phyloP scores from a whole-genome alignment of 2,329 filamentous ascomycete species.

The Epicoccum sorghinum region DNA sequence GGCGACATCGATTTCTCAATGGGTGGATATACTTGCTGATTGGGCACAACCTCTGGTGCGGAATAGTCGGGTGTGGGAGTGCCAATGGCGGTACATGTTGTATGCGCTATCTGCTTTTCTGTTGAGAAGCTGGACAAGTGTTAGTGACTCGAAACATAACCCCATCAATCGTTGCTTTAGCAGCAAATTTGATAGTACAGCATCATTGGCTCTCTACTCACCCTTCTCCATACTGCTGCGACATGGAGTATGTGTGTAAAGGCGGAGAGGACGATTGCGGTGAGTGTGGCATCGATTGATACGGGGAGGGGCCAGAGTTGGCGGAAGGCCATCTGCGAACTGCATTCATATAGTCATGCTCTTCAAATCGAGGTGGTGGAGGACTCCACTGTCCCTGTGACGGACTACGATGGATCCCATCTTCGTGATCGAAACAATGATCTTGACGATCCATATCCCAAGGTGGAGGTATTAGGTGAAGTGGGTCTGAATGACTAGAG shows the following conservation, averaged over 20 bases:
- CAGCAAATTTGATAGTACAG: neutral
- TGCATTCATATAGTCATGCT: constrained; percentile 25
- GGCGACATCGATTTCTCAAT: constrained; percentile 21
- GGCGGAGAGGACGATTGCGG: constrained; percentile 15
- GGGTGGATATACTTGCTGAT: constrained; percentile 22
- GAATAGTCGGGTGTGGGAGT: constrained; percentile 31
- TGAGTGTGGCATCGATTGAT: constrained; percentile 16
- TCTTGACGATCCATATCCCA: constrained; percentile 5
- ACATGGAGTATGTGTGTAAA: constrained; percentile 14
- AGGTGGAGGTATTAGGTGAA: neutral
- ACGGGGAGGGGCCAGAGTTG: constrained; percentile 13
- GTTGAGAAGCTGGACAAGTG: constrained; percentile 22
- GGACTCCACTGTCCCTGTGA: constrained; percentile 28
- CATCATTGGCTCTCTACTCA: constrained; percentile 14
- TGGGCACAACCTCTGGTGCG: constrained; percentile 29
- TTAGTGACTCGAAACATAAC: constrained; percentile 11
- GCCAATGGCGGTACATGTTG: constrained; percentile 13
- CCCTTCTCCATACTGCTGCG: constrained; percentile 24
- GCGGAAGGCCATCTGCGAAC: constrained; percentile 6
- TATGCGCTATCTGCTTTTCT: constrained; percentile 29
- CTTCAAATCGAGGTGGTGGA: constrained; percentile 29
- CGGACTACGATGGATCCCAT: constrained; percentile 4
- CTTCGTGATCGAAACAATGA: constrained; percentile 6
- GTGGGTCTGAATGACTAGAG: neutral
- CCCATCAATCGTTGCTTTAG: neutral